Conservation (phyloP, 257 asterid species). For the Ligustrum vulgare region DNA sequence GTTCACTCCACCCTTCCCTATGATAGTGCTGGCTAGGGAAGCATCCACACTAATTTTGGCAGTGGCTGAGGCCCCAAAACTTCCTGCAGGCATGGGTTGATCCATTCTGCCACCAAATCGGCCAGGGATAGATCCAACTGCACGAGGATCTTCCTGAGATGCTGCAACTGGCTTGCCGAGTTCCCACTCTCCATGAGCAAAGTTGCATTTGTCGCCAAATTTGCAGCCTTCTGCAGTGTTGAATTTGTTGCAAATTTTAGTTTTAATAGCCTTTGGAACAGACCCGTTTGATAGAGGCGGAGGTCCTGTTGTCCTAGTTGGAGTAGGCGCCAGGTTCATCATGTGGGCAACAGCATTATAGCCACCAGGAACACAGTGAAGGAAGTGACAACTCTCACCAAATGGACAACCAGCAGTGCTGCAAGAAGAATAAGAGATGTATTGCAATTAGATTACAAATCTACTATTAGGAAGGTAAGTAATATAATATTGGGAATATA, state of each 20-base stretch:
- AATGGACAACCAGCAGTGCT: slow-evolving; percentile 71
- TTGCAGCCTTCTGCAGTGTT: slow-evolving; percentile 89
- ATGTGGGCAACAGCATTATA: slow-evolving; percentile 79
- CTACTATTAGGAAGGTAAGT: not conserved
- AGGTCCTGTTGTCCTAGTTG: slow-evolving; percentile 44
- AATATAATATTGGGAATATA: not conserved
- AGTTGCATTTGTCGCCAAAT: slow-evolving; percentile 80
- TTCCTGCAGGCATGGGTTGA: slow-evolving; percentile 48
- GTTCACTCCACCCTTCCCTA: slow-evolving; percentile 92
- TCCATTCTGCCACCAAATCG: slow-evolving; percentile 52
- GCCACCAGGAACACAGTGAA: slow-evolving; percentile 87
- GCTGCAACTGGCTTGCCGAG: slow-evolving; percentile 55
- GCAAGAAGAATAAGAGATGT: slow-evolving; percentile 27
- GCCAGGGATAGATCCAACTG: slow-evolving; percentile 41
- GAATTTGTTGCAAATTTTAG: slow-evolving; percentile 75
- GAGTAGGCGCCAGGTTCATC: slow-evolving; percentile 77
- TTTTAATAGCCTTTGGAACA: slow-evolving; percentile 46
- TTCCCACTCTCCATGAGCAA: slow-evolving; percentile 97
- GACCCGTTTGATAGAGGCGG: slow-evolving; percentile 52
- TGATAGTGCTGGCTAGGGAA: slow-evolving; percentile 80
- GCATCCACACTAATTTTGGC: slow-evolving; percentile 86
- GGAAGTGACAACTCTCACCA: slow-evolving; percentile 90
- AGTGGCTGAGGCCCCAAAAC: slow-evolving; percentile 75
- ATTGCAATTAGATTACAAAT: not conserved
- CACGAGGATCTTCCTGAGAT: slow-evolving; percentile 59